Conservation (phyloP, 2,329 filamentous ascomycete species). For the Phyllosticta capitalensis region DNA sequence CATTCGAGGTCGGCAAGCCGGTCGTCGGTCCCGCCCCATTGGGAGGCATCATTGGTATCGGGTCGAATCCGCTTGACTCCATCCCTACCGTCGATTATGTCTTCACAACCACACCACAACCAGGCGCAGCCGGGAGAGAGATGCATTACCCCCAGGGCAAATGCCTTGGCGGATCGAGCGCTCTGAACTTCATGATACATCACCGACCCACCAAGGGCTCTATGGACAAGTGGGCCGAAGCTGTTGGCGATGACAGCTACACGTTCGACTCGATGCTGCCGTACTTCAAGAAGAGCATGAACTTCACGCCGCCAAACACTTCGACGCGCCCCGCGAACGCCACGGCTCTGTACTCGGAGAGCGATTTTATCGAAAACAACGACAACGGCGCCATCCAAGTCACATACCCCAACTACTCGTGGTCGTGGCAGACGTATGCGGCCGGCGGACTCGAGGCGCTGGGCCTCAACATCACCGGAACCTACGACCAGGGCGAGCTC, state of each 20-base stretch:
- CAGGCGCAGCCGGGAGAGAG: conserved; percentile 12
- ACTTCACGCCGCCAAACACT: conserved; percentile 19
- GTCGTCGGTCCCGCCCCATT: conserved; percentile 15
- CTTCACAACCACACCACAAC: conserved; percentile 21
- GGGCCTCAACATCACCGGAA: background rate
- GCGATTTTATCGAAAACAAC: conserved; percentile 8
- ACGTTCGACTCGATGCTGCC: conserved; percentile 17
- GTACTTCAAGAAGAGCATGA: conserved; percentile 20
- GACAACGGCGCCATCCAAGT: conserved; percentile 15
- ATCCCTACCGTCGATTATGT: conserved; percentile 22
- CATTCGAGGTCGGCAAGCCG: conserved; percentile 25
- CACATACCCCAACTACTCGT: conserved; percentile 16
- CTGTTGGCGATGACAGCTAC: conserved; percentile 19
- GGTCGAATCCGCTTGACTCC: conserved; percentile 15
- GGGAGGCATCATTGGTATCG: conserved; percentile 17
- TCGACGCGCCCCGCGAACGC: conserved; percentile 18
- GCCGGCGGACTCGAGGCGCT: conserved; percentile 7
- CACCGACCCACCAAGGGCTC: conserved; percentile 15
- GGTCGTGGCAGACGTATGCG: conserved; percentile 14
- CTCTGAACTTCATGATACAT: conserved; percentile 20
- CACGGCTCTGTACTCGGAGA: conserved; percentile 16
- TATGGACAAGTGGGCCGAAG: conserved; percentile 19
- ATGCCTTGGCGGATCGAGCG: conserved; percentile 22
- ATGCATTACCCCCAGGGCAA: conserved; percentile 24
- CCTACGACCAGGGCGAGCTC: conserved; percentile 4